These are phyloP conservation scores for Cercospora nicotianae DNA, from an alignment of 2,329 filamentous ascomycete genomes.

Conservation along the genomic window DNA sequence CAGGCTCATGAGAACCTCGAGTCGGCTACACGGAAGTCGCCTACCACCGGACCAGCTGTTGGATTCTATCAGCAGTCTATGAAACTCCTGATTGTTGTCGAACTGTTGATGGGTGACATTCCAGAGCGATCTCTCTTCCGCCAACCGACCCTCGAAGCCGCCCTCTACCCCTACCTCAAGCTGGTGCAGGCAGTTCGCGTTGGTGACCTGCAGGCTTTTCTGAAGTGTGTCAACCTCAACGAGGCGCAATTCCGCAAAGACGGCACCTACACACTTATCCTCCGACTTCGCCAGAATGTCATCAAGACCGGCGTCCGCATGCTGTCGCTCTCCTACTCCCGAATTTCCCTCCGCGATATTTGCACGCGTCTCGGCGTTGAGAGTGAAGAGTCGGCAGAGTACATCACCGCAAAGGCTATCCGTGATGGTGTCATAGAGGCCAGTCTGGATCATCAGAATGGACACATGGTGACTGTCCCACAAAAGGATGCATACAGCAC, in stretches of 20 bases:
- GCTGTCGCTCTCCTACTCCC: conserved; percentile 97
- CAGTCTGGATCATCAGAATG: conserved; percentile 86
- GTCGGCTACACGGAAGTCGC: conserved; percentile 91
- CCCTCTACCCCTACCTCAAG: conserved; percentile 88
- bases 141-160: conserved; percentile 79
- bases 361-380: conserved; percentile 92
- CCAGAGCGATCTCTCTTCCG: conserved; percentile 94
- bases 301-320: conserved; percentile 99
- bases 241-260: conserved; percentile 86
- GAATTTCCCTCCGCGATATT: conserved; percentile 94
- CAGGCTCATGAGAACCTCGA: conserved; percentile 94
- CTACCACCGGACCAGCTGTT: conserved; percentile 81
- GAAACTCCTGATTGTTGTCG: conserved; percentile 94
- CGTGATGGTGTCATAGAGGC: conserved; percentile 96
- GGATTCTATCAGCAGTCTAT: conserved; percentile 96
- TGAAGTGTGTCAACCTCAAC: conserved; percentile 79
- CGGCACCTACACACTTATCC: conserved; percentile 90
- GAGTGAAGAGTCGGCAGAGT: conserved; percentile 96
- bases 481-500: conserved; percentile 95
- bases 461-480: conserved; percentile 98
- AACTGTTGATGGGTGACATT: conserved; percentile 97
- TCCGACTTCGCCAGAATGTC: conserved; percentile 94
- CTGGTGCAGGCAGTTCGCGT: conserved; percentile 94
- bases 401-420: conserved; percentile 98
- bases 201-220: conserved; percentile 92